Percentiles rank a stretch among this genome's conserved stretches.
phyloP scores from a whole-genome alignment of 1,284 basidiomycete species.

The Moesziomyces sp. region DNA sequence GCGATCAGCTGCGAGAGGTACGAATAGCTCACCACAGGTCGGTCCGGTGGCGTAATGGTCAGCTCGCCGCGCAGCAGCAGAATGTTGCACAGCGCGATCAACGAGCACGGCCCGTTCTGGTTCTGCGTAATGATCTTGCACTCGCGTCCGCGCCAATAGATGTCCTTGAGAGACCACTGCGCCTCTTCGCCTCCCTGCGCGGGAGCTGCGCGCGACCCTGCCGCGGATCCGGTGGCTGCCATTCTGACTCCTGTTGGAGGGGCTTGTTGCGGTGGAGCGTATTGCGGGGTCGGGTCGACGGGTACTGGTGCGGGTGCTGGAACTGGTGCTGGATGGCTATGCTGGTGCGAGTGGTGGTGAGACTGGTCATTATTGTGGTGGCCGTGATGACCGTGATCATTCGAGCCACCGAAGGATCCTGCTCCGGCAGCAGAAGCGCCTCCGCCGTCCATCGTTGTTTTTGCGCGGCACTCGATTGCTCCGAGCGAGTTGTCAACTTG shows the following conservation, averaged over 20 bases:
- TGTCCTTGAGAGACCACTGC: conserved; percentile 61
- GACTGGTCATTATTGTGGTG: not conserved
- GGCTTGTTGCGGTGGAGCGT: too few relatives aligned
- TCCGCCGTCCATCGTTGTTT: conserved; percentile 6
- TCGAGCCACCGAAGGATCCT: too few relatives aligned
- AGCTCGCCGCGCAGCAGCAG: conserved; percentile 54
- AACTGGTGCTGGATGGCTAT: not conserved
- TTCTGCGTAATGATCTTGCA: conserved; percentile 70
- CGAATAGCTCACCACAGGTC: conserved; percentile 80
- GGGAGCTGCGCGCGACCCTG: conserved; percentile 1
- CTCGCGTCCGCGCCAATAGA: conserved; percentile 48
- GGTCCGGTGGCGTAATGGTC: conserved; percentile 72
- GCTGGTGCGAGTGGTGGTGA: not conserved
- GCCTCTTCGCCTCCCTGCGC: conserved; percentile 35
- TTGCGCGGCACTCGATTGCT: not conserved
- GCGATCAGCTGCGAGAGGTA: conserved; percentile 83
- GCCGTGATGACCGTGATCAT: conserved; percentile 3
- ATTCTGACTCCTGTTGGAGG: too few relatives aligned
- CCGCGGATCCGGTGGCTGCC: not conserved
- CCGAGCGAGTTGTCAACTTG: too few relatives aligned
- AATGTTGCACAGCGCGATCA: conserved; percentile 77
- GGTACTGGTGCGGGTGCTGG: not conserved
- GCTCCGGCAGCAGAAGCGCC: conserved; percentile 6
- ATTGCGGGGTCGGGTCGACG: too few relatives aligned
- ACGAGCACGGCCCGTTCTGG: conserved; percentile 78